Conservation (phyloP, 1,284 basidiomycete genomes). For the Cystobasidiaceae sp. region DNA sequence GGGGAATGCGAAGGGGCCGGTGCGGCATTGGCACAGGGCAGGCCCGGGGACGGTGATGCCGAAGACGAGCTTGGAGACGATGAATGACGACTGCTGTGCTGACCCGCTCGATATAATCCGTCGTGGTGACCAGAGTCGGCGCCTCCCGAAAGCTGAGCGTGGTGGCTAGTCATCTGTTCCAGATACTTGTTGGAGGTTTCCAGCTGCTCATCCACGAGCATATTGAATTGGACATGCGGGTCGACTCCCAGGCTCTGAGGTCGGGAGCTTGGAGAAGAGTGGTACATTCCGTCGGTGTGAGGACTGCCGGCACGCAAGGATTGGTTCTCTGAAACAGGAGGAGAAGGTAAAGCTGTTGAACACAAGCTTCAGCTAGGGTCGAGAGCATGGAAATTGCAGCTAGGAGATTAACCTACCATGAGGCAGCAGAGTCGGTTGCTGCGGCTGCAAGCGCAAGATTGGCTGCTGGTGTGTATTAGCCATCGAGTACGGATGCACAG, state of each 20-base stretch:
- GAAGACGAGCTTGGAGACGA: not conserved
- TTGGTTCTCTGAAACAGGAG: slow-evolving; percentile 8
- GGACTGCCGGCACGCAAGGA: not conserved
- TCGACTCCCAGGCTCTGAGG: not conserved
- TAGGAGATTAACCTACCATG: not conserved
- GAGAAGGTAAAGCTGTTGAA: slow-evolving; percentile 3
- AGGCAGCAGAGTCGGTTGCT: no score
- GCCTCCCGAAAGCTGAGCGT: no score
- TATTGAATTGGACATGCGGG: not conserved
- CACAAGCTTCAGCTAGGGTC: not conserved
- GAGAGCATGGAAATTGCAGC: not conserved
- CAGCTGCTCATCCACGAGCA: not conserved
- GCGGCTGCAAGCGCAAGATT: no score
- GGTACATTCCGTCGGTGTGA: not conserved
- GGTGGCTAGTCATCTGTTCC: not conserved
- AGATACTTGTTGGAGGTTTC: not conserved
- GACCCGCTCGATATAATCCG: no score
- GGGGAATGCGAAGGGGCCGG: no score
- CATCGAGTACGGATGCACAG: no score
- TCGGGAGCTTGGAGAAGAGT: not conserved
- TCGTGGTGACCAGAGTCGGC: not conserved
- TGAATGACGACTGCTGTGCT: not conserved
- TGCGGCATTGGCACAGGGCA: no score
- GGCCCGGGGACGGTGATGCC: no score
- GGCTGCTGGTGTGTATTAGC: no score